Evolutionary conservation across 1,139 yeast genomes (phyloP).

Genomic region (Wickerhamiella pararugosa): DNA sequence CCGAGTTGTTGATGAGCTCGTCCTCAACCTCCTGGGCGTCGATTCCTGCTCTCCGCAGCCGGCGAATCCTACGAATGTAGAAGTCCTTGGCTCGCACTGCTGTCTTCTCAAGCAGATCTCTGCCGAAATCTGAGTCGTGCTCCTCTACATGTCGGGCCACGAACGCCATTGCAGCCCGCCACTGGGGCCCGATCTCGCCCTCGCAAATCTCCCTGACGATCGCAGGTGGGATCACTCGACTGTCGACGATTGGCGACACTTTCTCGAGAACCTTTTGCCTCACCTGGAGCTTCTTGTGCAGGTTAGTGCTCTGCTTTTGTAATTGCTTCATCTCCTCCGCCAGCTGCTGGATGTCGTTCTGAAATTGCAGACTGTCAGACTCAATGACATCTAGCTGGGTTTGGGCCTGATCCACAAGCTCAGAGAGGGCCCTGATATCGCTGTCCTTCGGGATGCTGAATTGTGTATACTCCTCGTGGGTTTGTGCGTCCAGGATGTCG

Average conservation of each 20-base stretch:
- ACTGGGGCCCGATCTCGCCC: conserved; percentile 22
- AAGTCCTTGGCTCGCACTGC: conserved; percentile 65
- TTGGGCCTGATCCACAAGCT: conserved; percentile 4
- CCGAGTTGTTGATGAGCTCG: conserved; percentile 44
- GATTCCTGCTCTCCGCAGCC: conserved; percentile 20
- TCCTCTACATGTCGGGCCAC: conserved; percentile 16
- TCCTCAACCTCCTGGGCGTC: conserved; percentile 65
- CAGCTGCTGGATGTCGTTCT: conserved; percentile 13
- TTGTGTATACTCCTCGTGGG: too few relatives aligned
- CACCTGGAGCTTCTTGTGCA: conserved; percentile 41
- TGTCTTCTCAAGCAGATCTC: conserved; percentile 27
- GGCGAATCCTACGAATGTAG: conserved; percentile 13
- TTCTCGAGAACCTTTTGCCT: conserved; percentile 43
- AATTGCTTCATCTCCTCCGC: conserved; percentile 14
- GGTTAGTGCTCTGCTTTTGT: conserved; percentile 14
- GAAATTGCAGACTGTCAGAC: conserved; percentile 35
- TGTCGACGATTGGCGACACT: conserved; percentile 58
- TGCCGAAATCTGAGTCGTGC: conserved; percentile 24
- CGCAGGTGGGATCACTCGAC: conserved; percentile 58
- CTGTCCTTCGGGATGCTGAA: too few relatives aligned
- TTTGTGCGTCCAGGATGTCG: too few relatives aligned
- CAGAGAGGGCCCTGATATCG: conserved; percentile 1
- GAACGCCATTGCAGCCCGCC: conserved; percentile 23
- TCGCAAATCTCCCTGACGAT: conserved; percentile 21
- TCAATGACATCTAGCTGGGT: conserved; percentile 34